Conservation (phyloP, 495 filamentous ascomycete species). For the Penicillium tannophilum region DNA sequence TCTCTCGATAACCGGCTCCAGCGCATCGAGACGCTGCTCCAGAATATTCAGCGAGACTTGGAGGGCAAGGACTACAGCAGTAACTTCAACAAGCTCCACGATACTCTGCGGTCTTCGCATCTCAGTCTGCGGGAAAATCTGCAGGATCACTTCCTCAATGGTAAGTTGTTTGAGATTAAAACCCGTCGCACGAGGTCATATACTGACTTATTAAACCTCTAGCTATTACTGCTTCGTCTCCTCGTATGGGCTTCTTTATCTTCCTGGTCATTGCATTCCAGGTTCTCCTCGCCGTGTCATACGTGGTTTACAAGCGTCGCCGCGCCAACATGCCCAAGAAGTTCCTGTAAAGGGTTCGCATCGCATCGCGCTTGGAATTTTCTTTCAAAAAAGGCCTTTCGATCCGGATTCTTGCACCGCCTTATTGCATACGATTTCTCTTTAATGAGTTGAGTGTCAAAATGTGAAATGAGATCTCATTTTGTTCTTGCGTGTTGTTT, state of each 20-base stretch:
- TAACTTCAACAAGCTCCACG: slow-evolving; percentile 70
- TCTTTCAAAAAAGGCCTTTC: neutral
- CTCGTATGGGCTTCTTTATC: slow-evolving; percentile 73
- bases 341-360: slow-evolving; percentile 64
- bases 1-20: slow-evolving; percentile 55
- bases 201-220: neutral
- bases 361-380: neutral
- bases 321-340: slow-evolving; percentile 83
- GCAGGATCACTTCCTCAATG: slow-evolving; percentile 36
- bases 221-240: slow-evolving; percentile 62
- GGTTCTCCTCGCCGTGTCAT: slow-evolving; percentile 65
- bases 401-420: neutral
- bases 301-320: slow-evolving; percentile 80
- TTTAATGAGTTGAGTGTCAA: neutral
- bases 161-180: slow-evolving; percentile 25
- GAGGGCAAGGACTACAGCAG: slow-evolving; percentile 72
- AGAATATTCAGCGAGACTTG: slow-evolving; percentile 63
- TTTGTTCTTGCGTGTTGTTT: slow-evolving; percentile 22
- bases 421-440: neutral
- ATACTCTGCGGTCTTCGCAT: slow-evolving; percentile 72
- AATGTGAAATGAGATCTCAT: slow-evolving; percentile 1
- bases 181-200: slow-evolving; percentile 6
- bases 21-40: slow-evolving; percentile 58
- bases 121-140: slow-evolving; percentile 60
- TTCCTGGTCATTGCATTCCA: slow-evolving; percentile 77